Evolutionary conservation across 176 grass and related monocot species (phyloP).

Genomic region (Urochloa ruziziensis): DNA sequence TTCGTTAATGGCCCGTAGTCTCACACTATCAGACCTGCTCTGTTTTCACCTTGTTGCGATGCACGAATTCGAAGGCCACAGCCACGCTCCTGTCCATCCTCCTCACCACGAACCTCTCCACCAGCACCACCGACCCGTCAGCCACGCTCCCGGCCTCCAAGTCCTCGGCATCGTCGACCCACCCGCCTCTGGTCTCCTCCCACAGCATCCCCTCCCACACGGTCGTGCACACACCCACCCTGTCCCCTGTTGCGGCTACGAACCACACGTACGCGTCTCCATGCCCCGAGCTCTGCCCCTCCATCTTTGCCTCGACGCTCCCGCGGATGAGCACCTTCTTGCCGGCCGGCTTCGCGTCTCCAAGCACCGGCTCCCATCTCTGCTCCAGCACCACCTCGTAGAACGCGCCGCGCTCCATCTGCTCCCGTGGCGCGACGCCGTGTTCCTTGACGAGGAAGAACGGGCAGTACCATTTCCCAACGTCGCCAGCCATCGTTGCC

Average conservation of each 20-base stretch:
- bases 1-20: neutral
- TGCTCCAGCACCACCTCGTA: slow-evolving; percentile 55
- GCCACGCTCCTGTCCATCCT: slow-evolving; percentile 49
- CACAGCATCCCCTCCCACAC: slow-evolving; percentile 64
- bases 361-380: slow-evolving; percentile 39
- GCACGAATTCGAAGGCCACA: slow-evolving; percentile 53
- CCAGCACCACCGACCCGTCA: slow-evolving; percentile 42
- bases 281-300: neutral
- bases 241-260: neutral
- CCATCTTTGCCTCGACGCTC: neutral
- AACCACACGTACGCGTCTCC: slow-evolving; percentile 62
- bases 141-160: slow-evolving; percentile 22
- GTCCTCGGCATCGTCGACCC: slow-evolving; percentile 40
- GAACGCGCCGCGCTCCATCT: slow-evolving; percentile 43
- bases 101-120: slow-evolving; percentile 63
- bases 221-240: slow-evolving; percentile 37
- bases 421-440: neutral
- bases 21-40: neutral
- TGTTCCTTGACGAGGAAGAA: slow-evolving; percentile 56
- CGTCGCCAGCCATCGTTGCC: neutral
- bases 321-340: slow-evolving; percentile 37
- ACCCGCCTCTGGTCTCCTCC: slow-evolving; percentile 54
- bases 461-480: slow-evolving; percentile 60
- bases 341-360: neutral
- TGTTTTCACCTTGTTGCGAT: slow-evolving; percentile 30